Percentiles rank a stretch among this genome's conserved stretches.
phyloP scores from a whole-genome alignment of 164 flowering plant genomes.

The Tetrastigma voinierianum region DNA sequence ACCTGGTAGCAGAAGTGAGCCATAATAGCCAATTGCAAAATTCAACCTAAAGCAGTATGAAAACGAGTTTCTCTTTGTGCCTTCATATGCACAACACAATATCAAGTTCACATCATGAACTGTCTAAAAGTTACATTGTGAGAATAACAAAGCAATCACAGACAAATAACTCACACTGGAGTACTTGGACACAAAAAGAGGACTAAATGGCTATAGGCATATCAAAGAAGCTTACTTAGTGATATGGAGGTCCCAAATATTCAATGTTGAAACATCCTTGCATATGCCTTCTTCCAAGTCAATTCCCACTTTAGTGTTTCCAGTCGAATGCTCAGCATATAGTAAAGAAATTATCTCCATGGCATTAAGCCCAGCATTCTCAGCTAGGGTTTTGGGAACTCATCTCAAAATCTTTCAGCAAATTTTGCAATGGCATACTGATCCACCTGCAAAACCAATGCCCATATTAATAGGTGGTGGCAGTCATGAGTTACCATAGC shows the following conservation, averaged over 20 bases:
- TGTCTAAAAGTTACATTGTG: too few species aligned
- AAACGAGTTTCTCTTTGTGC: neutral
- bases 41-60: neutral
- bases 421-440: constrained; percentile 94
- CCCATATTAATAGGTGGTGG: too few species aligned
- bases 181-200: neutral
- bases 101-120: too few species aligned
- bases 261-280: constrained; percentile 62
- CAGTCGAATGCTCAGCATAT: constrained; percentile 89
- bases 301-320: constrained; percentile 80
- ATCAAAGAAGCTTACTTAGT: constrained; percentile 67
- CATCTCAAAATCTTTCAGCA: constrained; percentile 97
- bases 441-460: too few species aligned
- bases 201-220: neutral
- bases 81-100: neutral
- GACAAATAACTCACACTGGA: too few species aligned
- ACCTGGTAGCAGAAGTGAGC: too few species aligned
- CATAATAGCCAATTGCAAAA: neutral
- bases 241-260: constrained; percentile 78
- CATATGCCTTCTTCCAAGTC: constrained; percentile 90
- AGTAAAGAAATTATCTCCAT: constrained; percentile 93
- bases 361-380: constrained; percentile 92
- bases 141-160: too few species aligned
- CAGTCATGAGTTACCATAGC: neutral
- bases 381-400: constrained; percentile 91